Base-by-base conservation (phyloP, 805 yeast species). In the Blastobotrys americana region DNA sequence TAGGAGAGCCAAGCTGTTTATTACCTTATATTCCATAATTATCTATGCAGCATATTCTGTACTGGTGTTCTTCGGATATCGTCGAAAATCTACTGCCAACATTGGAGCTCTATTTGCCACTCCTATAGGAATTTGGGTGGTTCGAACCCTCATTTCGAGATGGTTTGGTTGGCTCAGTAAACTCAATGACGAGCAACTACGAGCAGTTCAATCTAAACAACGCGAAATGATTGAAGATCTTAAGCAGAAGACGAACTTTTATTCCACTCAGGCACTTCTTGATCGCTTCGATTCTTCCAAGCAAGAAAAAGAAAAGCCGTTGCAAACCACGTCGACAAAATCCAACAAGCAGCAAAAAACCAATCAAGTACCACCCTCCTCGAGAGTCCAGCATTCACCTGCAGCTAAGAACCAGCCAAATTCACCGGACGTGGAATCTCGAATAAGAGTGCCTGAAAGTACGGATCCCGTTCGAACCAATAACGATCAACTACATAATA, bases 211-310 rank as follows among this genome's bases (percentile, higher is more conserved):
- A 45, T 67, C 66, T 19, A 60, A 68, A 39, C 86, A 80, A 48
- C 65, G 67, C 44, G 62, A 63, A 20, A 78, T 79, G 57, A 71
- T 84, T 40, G 83, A 80, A 18, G 84, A 79, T 49, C 67, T 84
- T 62, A 84, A 84, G 62, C 69, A 73, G 45, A 71, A 77, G 56
- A 84, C 95, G 13, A 82, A 84, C 52, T 90, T 78, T 61, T 75
- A 82, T 55, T 72, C 80, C 10, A 84, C 96, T 1, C 80, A 78
- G 61, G 78, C 82, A n/a, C 69, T 89, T 38, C 65, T 89, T 37
- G 75, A 73, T 42, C 71, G 88, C 55, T 88, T 76, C 52, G 85
- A 82, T 56, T 65, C 69, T 21, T 57, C 67, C 55, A 65, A 69
- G 39, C 54, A 61, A 25, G 61, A 74, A 52, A 74, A 16, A 34